Conservation (phyloP, 1,284 basidiomycete genomes). For the Gymnopus androsaceus region DNA sequence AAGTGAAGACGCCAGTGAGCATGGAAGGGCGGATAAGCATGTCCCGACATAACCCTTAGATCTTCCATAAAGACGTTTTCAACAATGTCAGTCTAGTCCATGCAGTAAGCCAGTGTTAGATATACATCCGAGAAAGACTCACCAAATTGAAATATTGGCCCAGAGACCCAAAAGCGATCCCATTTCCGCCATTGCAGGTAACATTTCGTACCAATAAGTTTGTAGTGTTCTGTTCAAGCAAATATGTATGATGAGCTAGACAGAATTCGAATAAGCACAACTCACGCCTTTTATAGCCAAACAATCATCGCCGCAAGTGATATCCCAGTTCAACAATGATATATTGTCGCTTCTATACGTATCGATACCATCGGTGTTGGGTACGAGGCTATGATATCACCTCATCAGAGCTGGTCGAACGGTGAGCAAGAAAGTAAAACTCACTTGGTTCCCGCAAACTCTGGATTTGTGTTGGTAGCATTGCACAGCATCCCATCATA, state of each 20-base stretch:
- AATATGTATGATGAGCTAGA: not conserved
- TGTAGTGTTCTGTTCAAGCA: constrained; percentile 48
- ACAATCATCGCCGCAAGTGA: constrained; percentile 67
- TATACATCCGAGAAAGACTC: too few species aligned
- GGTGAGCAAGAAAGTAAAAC: too few species aligned
- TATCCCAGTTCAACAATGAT: constrained; percentile 56
- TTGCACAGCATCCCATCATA: constrained; percentile 67
- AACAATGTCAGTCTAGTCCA: constrained; percentile 57
- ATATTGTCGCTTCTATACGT: constrained; percentile 60
- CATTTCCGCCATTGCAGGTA: constrained; percentile 62
- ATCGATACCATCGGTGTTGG: constrained; percentile 70
- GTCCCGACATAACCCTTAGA: constrained; percentile 38
- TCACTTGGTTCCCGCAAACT: constrained; percentile 51
- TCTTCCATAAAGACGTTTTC: constrained; percentile 57
- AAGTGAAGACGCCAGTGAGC: not conserved
- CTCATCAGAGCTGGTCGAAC: not conserved
- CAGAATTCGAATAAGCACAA: not conserved
- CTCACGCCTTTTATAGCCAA: constrained; percentile 66
- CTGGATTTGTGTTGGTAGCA: constrained; percentile 59
- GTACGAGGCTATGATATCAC: constrained; percentile 47
- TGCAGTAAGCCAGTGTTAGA: too few species aligned
- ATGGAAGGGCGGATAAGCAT: too few species aligned
- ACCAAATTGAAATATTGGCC: constrained; percentile 62
- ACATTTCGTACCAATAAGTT: constrained; percentile 53
- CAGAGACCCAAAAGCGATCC: constrained; percentile 64